A percentile compares a stretch with the other conserved stretches of the same genome.
phyloP scores from a whole-genome alignment of 257 asterid species.

The Plantago ovata region DNA sequence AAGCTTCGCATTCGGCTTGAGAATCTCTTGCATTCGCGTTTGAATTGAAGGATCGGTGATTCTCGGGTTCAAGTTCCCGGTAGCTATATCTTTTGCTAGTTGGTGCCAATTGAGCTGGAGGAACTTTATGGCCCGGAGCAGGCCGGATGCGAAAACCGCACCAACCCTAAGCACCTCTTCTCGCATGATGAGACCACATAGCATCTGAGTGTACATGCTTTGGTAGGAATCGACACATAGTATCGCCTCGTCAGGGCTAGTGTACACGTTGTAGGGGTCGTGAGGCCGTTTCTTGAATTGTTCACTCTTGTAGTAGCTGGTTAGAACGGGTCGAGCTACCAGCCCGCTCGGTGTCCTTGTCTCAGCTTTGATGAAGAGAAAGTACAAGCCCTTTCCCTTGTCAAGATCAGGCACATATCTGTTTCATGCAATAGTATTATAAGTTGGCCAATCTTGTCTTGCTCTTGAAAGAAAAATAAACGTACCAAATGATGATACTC shows the following conservation, averaged over 20 bases:
- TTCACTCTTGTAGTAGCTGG: conserved; percentile 80
- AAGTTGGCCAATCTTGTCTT: not conserved
- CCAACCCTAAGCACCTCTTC: conserved; percentile 72
- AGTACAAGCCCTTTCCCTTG: conserved; percentile 76
- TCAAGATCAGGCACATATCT: conserved; percentile 70
- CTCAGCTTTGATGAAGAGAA: conserved; percentile 65
- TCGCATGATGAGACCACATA: conserved; percentile 70
- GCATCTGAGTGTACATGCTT: conserved; percentile 85
- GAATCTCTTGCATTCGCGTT: conserved; percentile 31
- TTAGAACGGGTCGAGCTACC: conserved; percentile 74
- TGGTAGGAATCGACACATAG: conserved; percentile 72
- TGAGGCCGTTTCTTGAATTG: conserved; percentile 64
- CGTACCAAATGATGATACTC: not conserved
- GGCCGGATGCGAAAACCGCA: conserved; percentile 83
- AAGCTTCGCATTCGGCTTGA: conserved; percentile 42
- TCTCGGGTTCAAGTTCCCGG: conserved; percentile 50
- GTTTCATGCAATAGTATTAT: not conserved
- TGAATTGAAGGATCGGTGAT: conserved; percentile 35
- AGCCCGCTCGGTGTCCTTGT: conserved; percentile 73
- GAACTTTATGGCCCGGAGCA: conserved; percentile 71
- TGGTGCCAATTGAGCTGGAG: conserved; percentile 64
- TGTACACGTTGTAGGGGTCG: conserved; percentile 59
- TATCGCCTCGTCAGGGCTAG: conserved; percentile 78
- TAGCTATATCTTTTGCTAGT: conserved; percentile 49
- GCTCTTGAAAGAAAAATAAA: not conserved